Evolutionary conservation across 192 early-diverging fungal genomes (phyloP), one percentile per base, ranked within the genome.

Genomic region (Coemansia sp.): DNA sequence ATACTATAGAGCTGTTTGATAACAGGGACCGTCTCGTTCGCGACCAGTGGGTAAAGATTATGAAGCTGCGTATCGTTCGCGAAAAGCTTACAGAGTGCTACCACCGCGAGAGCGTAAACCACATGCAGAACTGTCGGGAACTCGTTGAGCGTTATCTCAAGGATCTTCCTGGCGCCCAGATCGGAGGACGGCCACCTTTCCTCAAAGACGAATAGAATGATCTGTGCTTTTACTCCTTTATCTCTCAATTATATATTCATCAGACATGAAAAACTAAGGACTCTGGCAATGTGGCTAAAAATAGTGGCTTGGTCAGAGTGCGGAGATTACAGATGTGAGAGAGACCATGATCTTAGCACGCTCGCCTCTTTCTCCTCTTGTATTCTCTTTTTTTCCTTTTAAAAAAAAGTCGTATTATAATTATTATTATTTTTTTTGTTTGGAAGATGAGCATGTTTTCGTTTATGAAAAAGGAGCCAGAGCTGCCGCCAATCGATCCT

Each of bases 31-130:
- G 88, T 57, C 87, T 90, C 75, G 87, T 93, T 83, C 90, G 91
- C 47, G 94, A 95, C 76, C 88, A 95, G 72, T 94, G 96, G 92
- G 91, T 98, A n/a, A 91, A 92, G 66, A 89, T 87, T 36, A 91
- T 95, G 90, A 95, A 97, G 85, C 87, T 93, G 63, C 88, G 90
- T 65, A 88, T 95, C 63, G 79, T 96, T 20, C 87, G 92, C 67
- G 88, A 96, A 65, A 93, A 95, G 87, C 86, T 97, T 63, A 87
- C 89, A 70, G 93, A 94, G 90, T 98, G 97, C 88, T 93, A 96
- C 82, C 86, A 88, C 36, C 89, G 91, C 51, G 94, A 98, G 84
- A 93, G 95, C 64, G 95, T 95, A 67, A 98, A 98, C 86, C 93
- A 95, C 80, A 88, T 92, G 83, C 87, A 97, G 73, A 97, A 93